Evolutionary conservation across 345 rosid genomes (phyloP), one percentile per base, ranked within the genome.

Genomic region (Passiflora organensis): DNA sequence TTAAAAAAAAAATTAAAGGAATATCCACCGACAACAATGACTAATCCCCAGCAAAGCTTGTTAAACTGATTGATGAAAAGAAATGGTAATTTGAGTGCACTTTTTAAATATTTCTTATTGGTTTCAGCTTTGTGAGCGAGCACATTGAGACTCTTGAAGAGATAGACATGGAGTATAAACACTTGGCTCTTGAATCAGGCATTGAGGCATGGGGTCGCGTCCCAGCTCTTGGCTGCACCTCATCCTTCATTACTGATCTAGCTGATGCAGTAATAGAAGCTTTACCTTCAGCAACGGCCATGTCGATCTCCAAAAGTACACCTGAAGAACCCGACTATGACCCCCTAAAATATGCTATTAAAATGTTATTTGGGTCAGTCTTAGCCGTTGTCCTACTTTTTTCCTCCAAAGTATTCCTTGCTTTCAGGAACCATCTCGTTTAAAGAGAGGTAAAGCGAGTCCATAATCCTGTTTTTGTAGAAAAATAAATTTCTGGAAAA

Each of bases 201-300:
- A 28, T 28, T 28, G 34, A 28, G 34, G 8, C 3, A 3, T 28
- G 34, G 34, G 34, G 34, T 8, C 34, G 34, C 8, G 34, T 28
- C 3, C 34, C 34, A 28, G 34, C 34, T 28, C 34, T 28, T 28
- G 34, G 34, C 34, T 28, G 34, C 34, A 28, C 34, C 9, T 43
- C 85, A n/a, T 82, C 94, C 18, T 93, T 89, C 82, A 89, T 93
- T 61, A 71, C 77, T 1, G 97, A 93, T 74, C 69, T 91, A 58
- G 95, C 99, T 19, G 95, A 91, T 77, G 96, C 89, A 21, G 94
- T 89, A 22, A 60, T 86, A 37, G 96, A 91, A 75, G 85, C 87
- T 6, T 71, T 91, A 43, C 94, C 99, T 58, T 78, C 84, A n/a
- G 89, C 95, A 0, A 51, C 65, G 58, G 83, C 86, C 56, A 60